A percentile compares a stretch with the other conserved stretches of the same genome.
Evolutionary conservation across 2,329 filamentous ascomycete genomes (phyloP).

Genomic region (Sporothrix phasma): DNA sequence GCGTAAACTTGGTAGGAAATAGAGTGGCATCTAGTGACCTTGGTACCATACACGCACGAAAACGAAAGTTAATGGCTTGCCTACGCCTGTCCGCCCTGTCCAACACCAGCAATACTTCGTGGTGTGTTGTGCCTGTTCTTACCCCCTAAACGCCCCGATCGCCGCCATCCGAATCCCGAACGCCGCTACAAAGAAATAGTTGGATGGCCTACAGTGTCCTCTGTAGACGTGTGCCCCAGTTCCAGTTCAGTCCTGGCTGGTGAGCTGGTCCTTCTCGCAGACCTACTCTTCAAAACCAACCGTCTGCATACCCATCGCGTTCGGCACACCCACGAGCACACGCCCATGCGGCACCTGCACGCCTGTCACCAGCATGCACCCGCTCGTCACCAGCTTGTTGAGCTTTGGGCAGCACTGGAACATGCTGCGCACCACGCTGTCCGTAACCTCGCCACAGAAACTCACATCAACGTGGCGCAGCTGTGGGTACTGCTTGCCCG

Average conservation of each 20-base stretch:
- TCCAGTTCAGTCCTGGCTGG: no score
- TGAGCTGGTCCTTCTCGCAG: not conserved
- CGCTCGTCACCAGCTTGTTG: conserved; percentile 51
- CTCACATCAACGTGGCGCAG: conserved; percentile 66
- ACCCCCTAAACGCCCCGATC: not conserved
- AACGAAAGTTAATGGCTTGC: not conserved
- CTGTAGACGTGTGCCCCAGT: no score
- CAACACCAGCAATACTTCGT: not conserved
- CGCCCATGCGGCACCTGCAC: conserved; percentile 44
- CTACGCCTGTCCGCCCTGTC: not conserved
- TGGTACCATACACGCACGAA: not conserved
- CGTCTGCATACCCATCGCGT: conserved; percentile 50
- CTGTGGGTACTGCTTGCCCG: conserved; percentile 51
- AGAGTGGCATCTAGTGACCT: not conserved
- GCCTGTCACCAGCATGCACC: conserved; percentile 52
- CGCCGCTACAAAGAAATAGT: no score
- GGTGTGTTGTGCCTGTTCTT: not conserved
- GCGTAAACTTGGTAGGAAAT: not conserved
- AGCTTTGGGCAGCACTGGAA: conserved; percentile 55
- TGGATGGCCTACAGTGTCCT: not conserved
- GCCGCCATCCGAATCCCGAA: not conserved
- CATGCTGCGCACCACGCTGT: conserved; percentile 52
- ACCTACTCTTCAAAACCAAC: conserved; percentile 30
- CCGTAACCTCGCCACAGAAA: conserved; percentile 61
- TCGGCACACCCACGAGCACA: conserved; percentile 48